phyloP scores from a whole-genome alignment of 768 basidiomycete species.

The Jaapia argillacea region DNA sequence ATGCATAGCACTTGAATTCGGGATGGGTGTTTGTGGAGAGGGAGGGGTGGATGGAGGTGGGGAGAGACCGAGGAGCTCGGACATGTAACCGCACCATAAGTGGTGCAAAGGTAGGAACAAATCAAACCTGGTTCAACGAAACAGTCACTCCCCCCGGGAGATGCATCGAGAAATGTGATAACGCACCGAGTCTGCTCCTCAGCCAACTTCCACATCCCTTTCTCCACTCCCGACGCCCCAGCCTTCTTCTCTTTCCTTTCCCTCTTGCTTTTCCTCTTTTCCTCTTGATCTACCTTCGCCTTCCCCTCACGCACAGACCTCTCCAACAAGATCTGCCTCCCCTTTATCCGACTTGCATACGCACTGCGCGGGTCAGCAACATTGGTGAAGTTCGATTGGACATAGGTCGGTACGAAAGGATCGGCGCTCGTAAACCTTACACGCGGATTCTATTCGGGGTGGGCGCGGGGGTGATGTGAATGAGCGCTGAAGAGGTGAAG shows the following conservation, averaged over 20 bases:
- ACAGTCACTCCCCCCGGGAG: no score
- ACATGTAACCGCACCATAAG: constrained; percentile 86
- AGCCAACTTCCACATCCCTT: constrained; percentile 59
- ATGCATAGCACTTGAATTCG: constrained; percentile 54
- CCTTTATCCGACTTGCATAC: constrained; percentile 59
- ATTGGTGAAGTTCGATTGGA: constrained; percentile 41
- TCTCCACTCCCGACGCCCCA: constrained; percentile 15
- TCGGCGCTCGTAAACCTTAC: constrained; percentile 24
- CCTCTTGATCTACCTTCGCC: constrained; percentile 35
- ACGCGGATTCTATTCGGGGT: no score
- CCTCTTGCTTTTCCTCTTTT: constrained; percentile 32
- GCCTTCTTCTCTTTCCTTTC: constrained; percentile 29
- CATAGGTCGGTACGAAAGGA: constrained; percentile 57
- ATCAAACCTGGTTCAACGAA: constrained; percentile 44
- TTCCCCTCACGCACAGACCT: constrained; percentile 56
- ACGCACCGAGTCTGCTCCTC: constrained; percentile 47
- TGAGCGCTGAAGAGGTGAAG: no score
- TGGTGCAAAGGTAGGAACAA: constrained; percentile 68
- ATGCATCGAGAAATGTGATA: no score
- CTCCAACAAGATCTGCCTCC: constrained; percentile 56
- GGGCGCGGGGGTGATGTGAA: no score
- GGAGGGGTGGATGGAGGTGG: constrained; percentile 18
- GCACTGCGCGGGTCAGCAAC: constrained; percentile 46
- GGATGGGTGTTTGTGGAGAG: no score
- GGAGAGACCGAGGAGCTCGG: constrained; percentile 68